A percentile compares a stretch with the other conserved stretches of the same genome.
Evolutionary conservation across 768 basidiomycete genomes (phyloP).

Genomic region (Amanita rubescens): DNA sequence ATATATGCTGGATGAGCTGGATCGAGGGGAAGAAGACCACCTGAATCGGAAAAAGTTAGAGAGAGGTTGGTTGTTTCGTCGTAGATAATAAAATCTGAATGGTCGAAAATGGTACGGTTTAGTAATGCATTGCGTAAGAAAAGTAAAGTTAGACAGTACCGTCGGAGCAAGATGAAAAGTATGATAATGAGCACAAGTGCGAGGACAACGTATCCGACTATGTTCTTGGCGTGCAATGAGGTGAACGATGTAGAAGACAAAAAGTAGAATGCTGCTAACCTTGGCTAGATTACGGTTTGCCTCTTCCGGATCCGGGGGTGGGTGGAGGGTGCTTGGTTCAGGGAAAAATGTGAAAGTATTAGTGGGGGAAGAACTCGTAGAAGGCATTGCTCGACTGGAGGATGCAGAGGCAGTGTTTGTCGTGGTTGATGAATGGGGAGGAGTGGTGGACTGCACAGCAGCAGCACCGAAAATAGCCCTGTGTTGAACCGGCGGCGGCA

Average conservation of each 20-base stretch:
- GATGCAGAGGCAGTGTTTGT: not conserved
- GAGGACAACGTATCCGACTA: not conserved
- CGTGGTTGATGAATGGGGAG: not conserved
- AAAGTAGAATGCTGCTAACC: slow-evolving; percentile 10
- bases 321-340: slow-evolving; percentile 15
- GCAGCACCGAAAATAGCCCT: not conserved
- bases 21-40: not conserved
- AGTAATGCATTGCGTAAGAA: not conserved
- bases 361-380: slow-evolving; percentile 7
- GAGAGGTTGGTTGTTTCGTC: slow-evolving; percentile 1
- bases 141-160: not conserved
- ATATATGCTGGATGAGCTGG: not conserved
- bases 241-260: too few relatives aligned
- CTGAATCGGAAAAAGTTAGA: not conserved
- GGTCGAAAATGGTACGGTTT: not conserved
- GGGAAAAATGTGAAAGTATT: slow-evolving; percentile 20
- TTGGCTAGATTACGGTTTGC: slow-evolving; percentile 15
- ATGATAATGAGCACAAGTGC: not conserved
- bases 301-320: not conserved
- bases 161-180: not conserved
- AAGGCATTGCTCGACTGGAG: not conserved
- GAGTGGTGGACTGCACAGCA: not conserved
- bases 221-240: not conserved
- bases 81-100: not conserved
- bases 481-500: not conserved